phyloP scores from a whole-genome alignment of 2,329 filamentous ascomycete species.

The Chaetomiaceae sp. region DNA sequence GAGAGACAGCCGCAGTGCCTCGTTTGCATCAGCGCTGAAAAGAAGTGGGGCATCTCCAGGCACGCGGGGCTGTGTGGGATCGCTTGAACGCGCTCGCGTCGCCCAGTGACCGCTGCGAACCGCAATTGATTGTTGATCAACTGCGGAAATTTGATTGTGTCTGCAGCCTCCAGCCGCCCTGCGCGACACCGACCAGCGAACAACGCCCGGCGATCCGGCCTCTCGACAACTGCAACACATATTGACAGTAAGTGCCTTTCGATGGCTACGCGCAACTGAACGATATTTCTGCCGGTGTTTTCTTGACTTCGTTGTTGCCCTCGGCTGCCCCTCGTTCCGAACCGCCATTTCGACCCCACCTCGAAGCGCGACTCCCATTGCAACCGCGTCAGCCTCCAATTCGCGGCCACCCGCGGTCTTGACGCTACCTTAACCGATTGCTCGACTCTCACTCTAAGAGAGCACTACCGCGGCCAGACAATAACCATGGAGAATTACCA shows the following conservation, averaged over 20 bases:
- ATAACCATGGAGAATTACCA: conserved; percentile 78
- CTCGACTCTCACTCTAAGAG: not conserved
- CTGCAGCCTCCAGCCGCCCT: too few species aligned
- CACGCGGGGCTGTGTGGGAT: conserved; percentile 7
- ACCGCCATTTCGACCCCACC: not conserved
- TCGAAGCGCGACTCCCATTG: too few species aligned
- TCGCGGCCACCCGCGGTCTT: not conserved
- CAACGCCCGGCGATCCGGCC: too few species aligned
- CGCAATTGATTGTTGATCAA: conserved; percentile 21
- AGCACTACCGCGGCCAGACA: not conserved
- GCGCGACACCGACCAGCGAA: too few species aligned
- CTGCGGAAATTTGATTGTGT: conserved; percentile 10
- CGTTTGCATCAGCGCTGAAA: not conserved
- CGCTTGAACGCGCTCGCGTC: conserved; percentile 20
- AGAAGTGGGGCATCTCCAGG: conserved; percentile 7
- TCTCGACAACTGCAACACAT: too few species aligned
- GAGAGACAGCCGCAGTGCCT: not conserved
- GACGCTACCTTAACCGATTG: not conserved
- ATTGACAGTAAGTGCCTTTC: too few species aligned
- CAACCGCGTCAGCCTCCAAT: too few species aligned
- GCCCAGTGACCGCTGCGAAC: conserved; percentile 5
- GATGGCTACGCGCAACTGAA: too few species aligned
- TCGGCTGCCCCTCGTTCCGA: not conserved
- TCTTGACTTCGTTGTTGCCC: too few species aligned
- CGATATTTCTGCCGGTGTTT: too few species aligned